Percentiles rank a stretch among this genome's conserved stretches.
Evolutionary conservation across 139 green algal genomes (phyloP).

Genomic region (Picochlorum sp.): DNA sequence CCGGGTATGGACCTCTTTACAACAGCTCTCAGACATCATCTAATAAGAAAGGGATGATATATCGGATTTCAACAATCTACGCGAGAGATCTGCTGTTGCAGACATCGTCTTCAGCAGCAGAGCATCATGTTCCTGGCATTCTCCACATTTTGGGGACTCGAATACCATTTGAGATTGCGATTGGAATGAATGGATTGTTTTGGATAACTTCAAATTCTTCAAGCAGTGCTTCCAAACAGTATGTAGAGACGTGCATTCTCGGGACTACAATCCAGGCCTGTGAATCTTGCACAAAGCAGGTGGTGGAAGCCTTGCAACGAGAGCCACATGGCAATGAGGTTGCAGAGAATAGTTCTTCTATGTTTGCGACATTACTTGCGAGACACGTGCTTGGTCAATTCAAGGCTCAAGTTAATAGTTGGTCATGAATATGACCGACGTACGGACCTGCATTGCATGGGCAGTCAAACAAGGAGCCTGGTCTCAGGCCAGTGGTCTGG

Average conservation of each 20-base stretch:
- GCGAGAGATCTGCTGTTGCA: conserved; percentile 36
- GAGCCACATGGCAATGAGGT: too few relatives aligned
- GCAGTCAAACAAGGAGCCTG: too few relatives aligned
- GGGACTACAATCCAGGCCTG: not conserved
- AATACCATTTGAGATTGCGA: conserved; percentile 61
- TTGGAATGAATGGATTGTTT: conserved; percentile 68
- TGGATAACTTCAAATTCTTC: conserved; percentile 30
- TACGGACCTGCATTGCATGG: too few relatives aligned
- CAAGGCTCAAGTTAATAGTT: too few relatives aligned
- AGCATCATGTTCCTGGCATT: conserved; percentile 7
- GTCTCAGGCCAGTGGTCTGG: too few relatives aligned
- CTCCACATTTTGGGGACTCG: conserved; percentile 49
- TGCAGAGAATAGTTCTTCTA: too few relatives aligned
- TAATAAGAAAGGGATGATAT: conserved; percentile 40
- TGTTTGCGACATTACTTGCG: too few relatives aligned
- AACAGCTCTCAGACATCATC: not conserved
- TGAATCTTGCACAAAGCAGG: not conserved
- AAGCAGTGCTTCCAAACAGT: not conserved
- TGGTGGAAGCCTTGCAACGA: not conserved
- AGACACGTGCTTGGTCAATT: too few relatives aligned
- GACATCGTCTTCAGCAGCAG: not conserved
- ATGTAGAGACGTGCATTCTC: not conserved
- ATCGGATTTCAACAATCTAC: conserved; percentile 21
- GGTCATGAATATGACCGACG: too few relatives aligned
- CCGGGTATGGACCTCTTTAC: conserved; percentile 54